Base-by-base conservation (phyloP, 805 yeast species). In the Kazachstania taianensis region DNA sequence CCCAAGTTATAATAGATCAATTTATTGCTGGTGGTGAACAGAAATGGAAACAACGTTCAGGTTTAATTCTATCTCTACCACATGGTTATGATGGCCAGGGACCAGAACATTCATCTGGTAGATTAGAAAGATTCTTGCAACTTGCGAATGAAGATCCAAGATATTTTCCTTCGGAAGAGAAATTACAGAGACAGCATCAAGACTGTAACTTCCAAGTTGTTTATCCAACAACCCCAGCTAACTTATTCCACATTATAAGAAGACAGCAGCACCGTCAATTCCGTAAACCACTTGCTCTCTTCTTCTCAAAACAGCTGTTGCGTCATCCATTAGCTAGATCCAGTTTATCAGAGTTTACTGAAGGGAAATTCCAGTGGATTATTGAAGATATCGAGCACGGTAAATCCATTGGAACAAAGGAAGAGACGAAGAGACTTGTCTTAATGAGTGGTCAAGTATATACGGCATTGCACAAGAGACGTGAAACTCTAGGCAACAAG, bases 11-110 rank as follows among this genome's bases (percentile, higher is more conserved):
- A 51, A 73, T 84, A 51, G 99, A 92, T 64, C 98, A 92, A 70
- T 92, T 92, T 62, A 75, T 92, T 57, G 82, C 96, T 30, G 84
- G 87, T 59, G 98, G 94, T 62, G 99, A 92, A 69, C 75, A 87
- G 49, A 92, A 92, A 69, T 92, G 99, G 99, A 82, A 84, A 62
- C 98, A 92, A 73, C 82, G 99, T 67, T 84, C 96, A 10, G 99
- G 99, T 61, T 60, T 92, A 41, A 94, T 92, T 26, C 67, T 92
- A 50, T 84, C 96, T 3, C 73, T 92, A 65, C 99, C 99, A 40
- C 99, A 92, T 62, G 99, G 99, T 69, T 92, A 87, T 63, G 99
- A 92, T 62, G 99, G 99, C 49, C 98, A 92, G 70, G 99, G 99
- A 55, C 97, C 99, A 48, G 99, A 92, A 70, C 99, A 92, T 67